These are phyloP conservation scores for Akanthomyces lecanii DNA, from an alignment of 2,329 filamentous ascomycete genomes.

Conservation along the genomic window DNA sequence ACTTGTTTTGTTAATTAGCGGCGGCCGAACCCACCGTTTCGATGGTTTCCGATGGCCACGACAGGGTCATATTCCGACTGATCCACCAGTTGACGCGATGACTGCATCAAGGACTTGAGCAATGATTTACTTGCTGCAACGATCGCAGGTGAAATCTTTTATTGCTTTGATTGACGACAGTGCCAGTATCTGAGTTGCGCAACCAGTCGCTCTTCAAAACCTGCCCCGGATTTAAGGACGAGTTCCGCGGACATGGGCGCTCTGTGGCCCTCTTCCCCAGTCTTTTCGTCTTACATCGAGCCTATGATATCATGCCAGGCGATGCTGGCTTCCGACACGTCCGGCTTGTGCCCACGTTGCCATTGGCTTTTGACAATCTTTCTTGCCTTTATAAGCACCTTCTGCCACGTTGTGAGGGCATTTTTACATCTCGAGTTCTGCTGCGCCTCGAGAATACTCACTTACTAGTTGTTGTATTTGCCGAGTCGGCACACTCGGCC, in stretches of 20 bases:
- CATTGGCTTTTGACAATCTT: neutral
- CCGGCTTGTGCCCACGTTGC: neutral
- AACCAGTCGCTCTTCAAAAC: neutral
- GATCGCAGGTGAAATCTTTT: neutral
- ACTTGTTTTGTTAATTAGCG: neutral
- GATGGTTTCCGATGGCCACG: neutral
- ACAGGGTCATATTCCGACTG: neutral
- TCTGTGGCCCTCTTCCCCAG: neutral
- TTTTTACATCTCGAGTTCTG: neutral
- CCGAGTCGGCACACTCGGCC: no score
- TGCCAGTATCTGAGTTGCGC: neutral
- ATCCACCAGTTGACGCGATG: neutral
- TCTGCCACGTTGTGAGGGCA: neutral
- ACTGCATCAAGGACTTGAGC: neutral
- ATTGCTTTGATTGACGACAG: no score
- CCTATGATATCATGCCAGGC: slow-evolving; percentile 2
- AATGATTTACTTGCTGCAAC: neutral
- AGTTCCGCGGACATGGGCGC: slow-evolving; percentile 2
- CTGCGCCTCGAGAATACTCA: neutral
- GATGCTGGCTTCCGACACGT: neutral
- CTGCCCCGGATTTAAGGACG: neutral
- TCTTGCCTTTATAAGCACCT: neutral
- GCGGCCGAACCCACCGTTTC: neutral
- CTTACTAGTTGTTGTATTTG: no score
- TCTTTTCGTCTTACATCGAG: neutral